Percentiles rank a stretch among this genome's conserved stretches.
These are phyloP conservation scores for Backusella macrospora DNA, from an alignment of 192 early-diverging fungal genomes.

Conservation along the genomic window DNA sequence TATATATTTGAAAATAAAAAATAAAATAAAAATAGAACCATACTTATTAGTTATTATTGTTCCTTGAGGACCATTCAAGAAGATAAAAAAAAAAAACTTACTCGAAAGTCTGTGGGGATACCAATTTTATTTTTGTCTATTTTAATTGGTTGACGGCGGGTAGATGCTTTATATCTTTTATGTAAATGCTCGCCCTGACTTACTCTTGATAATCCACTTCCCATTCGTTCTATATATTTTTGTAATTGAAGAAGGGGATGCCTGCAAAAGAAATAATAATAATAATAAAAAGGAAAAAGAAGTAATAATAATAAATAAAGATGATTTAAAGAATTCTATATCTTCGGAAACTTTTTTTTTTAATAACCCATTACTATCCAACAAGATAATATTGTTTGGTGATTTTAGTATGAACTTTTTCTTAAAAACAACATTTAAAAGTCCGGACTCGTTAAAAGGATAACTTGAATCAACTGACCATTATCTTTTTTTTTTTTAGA, in stretches of 20 bases:
- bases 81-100: slow-evolving; percentile 2
- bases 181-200: slow-evolving; percentile 9
- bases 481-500: too few relatives aligned
- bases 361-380: too few relatives aligned
- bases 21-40: neutral
- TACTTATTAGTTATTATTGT: neutral
- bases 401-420: slow-evolving; percentile 12
- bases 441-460: neutral
- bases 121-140: slow-evolving; percentile 21
- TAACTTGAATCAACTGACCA: too few relatives aligned
- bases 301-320: neutral
- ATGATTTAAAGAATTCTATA: neutral
- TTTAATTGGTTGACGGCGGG: slow-evolving; percentile 11
- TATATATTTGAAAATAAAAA: slow-evolving; percentile 6
- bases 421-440: neutral
- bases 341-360: slow-evolving; percentile 17
- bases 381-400: slow-evolving; percentile 6
- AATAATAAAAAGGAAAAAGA: neutral
- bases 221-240: neutral
- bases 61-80: too few relatives aligned
- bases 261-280: neutral
- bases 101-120: slow-evolving; percentile 23
- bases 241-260: neutral
- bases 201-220: slow-evolving; percentile 23
- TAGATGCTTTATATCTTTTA: neutral